Evolutionary conservation across 2,329 filamentous ascomycete species (phyloP), one percentile per base, ranked within the genome.

Genomic region (Neoarthrinium moseri): DNA sequence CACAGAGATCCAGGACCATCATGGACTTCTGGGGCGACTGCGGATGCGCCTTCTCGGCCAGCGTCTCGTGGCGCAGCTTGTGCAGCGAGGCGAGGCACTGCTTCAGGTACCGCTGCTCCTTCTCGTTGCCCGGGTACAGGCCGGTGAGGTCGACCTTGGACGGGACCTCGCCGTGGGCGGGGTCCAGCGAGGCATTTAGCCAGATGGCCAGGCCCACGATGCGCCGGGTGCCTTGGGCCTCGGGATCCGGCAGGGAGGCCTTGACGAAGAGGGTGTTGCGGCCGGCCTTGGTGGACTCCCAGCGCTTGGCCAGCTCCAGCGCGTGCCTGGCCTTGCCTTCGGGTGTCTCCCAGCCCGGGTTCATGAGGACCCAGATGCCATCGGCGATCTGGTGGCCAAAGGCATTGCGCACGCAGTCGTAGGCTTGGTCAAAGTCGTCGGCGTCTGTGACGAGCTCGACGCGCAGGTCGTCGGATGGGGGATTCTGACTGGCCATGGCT

Each of bases 161-260:
- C 2, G 63, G 69, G 20, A 47, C 50, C 21, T 74, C 70, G 11
- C 79, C 79, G 39, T 69, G 56, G 11, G 77, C 78, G 2, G 68
- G 63, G 0, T 80, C 68, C 6, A 65, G 59, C 0, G 78, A 81
- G 0, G 66, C 58, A 51, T 83, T 79, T 7, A 65, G 54, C 80
- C 80, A 83, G 45, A 81, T 73, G 3, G 79, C 77, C 22, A 77
- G 48, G 13, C 79, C 80, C 8, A 65, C 78, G n/a, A 80, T 64
- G 7, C 52, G 43, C 32, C 60, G 60, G 21, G 43, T 34, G 2
- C 55, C 54, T 1, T 67, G 53, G 1, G 63, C 58, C 1, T 68
- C 54, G 2, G 64, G 60, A 45, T 63, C 60, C 1, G 69, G 58
- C 1, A 80, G 37, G 0, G 73, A 79, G 2, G 77, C 79, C 49